Percentiles rank a stretch among this genome's conserved stretches.
Conservation (phyloP, 2,329 filamentous ascomycete species). For the Peltaster fructicola region DNA sequence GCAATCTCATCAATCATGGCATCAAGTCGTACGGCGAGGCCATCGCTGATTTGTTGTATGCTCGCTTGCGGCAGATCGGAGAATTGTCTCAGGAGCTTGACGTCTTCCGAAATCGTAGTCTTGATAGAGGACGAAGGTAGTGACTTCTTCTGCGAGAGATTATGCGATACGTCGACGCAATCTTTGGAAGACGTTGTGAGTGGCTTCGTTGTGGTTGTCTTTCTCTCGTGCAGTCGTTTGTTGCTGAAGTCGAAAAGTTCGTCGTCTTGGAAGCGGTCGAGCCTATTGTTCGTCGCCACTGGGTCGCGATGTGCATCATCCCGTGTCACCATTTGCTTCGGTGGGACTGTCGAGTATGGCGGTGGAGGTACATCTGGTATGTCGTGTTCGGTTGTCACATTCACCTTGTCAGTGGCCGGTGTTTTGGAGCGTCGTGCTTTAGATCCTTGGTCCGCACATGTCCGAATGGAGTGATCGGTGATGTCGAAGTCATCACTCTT, state of each 20-base stretch:
- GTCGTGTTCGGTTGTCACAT: constrained; percentile 6
- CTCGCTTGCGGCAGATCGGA: constrained; percentile 9
- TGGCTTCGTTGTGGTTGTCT: not conserved
- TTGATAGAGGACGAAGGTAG: constrained; percentile 2
- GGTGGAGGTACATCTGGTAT: constrained; percentile 16
- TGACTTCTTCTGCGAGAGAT: constrained; percentile 1
- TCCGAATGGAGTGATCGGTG: too few relatives aligned
- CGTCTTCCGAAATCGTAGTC: too few relatives aligned
- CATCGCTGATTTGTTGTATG: constrained; percentile 5
- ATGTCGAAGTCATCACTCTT: too few relatives aligned
- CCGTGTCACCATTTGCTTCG: constrained; percentile 2
- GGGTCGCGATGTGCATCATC: not conserved
- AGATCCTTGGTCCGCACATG: too few relatives aligned
- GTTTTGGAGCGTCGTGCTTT: too few relatives aligned
- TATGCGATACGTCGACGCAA: constrained; percentile 8
- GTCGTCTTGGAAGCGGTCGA: not conserved
- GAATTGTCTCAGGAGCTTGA: constrained; percentile 5
- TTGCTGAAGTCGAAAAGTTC: not conserved
- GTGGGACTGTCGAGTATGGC: constrained; percentile 29
- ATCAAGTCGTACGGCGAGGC: constrained; percentile 8
- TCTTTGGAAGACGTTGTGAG: constrained; percentile 7
- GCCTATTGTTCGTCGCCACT: not conserved
- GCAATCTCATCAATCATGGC: constrained; percentile 9
- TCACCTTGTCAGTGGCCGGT: too few relatives aligned
- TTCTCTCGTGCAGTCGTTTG: too few relatives aligned